These are phyloP conservation scores for Citrus inodora DNA, from an alignment of 345 rosid genomes.

Conservation along the genomic window DNA sequence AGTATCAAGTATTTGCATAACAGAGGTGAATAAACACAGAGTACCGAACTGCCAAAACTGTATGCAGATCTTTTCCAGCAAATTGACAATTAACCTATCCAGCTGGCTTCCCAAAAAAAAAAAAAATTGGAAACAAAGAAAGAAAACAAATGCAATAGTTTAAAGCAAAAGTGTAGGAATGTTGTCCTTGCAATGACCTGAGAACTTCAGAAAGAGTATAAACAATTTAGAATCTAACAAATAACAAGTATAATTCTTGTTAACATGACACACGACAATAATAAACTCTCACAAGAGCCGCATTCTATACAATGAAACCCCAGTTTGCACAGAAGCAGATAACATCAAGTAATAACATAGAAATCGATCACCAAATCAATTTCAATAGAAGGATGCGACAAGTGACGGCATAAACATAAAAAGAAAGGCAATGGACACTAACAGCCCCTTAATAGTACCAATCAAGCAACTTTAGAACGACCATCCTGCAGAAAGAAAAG, in stretches of 20 bases:
- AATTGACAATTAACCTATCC: background rate
- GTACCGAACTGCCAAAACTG: background rate
- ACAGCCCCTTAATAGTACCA: background rate
- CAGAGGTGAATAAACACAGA: background rate
- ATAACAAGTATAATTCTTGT: background rate
- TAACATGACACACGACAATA: background rate
- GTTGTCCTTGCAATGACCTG: background rate
- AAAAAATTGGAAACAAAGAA: background rate
- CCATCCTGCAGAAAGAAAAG: background rate
- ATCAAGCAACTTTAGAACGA: background rate
- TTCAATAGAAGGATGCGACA: background rate
- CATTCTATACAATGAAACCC: background rate
- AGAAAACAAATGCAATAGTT: background rate
- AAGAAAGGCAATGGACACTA: background rate
- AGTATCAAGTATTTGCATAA: constrained; percentile 10
- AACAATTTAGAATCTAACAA: background rate
- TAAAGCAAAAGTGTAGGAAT: background rate
- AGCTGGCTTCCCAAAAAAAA: background rate
- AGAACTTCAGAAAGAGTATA: background rate
- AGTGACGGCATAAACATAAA: background rate
- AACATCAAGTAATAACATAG: background rate
- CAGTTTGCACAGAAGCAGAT: background rate
- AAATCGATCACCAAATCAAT: background rate
- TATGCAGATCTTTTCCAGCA: background rate
- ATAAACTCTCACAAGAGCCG: background rate